phyloP scores from a whole-genome alignment of 768 basidiomycete genomes.

The Tylopilus balloui region DNA sequence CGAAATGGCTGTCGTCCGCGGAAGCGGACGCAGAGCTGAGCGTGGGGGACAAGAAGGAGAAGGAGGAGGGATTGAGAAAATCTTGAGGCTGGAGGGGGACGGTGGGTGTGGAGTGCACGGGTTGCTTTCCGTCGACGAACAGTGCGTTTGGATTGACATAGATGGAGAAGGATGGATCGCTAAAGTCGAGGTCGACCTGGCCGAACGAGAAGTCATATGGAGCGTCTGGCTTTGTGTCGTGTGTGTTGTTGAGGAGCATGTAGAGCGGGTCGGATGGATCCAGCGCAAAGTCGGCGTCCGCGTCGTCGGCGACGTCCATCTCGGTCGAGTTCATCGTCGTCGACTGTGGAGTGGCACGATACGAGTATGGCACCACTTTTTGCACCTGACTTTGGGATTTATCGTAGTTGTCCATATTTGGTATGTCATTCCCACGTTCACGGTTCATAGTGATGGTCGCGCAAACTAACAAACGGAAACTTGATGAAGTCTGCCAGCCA shows the following conservation, averaged over 20 bases:
- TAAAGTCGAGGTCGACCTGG: constrained; percentile 60
- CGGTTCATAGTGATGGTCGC: background rate
- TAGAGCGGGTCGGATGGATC: constrained; percentile 58
- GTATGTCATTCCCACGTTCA: constrained; percentile 25
- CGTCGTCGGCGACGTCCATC: constrained; percentile 11
- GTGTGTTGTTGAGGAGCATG: constrained; percentile 48
- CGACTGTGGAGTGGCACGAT: background rate
- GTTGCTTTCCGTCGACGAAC: constrained; percentile 33
- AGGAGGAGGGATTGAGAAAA: constrained; percentile 31
- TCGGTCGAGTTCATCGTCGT: constrained; percentile 18
- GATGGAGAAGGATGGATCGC: constrained; percentile 40
- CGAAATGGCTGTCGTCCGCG: constrained; percentile 24
- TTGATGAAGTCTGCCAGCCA: constrained; percentile 16
- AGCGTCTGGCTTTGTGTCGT: constrained; percentile 31
- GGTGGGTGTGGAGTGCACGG: constrained; percentile 10
- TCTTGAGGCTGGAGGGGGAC: constrained; percentile 29
- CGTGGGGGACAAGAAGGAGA: constrained; percentile 38
- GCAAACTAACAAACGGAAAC: no score
- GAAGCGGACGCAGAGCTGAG: constrained; percentile 33
- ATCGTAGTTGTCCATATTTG: constrained; percentile 2
- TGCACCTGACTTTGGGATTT: constrained; percentile 20
- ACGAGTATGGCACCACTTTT: constrained; percentile 25
- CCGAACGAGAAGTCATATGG: constrained; percentile 37
- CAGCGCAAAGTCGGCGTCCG: constrained; percentile 39
- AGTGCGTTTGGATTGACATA: constrained; percentile 67